Evolutionary conservation across 2,329 filamentous ascomycete genomes (phyloP), one percentile per base, ranked within the genome.

Genomic region (Calonectria pseudoreteaudii): DNA sequence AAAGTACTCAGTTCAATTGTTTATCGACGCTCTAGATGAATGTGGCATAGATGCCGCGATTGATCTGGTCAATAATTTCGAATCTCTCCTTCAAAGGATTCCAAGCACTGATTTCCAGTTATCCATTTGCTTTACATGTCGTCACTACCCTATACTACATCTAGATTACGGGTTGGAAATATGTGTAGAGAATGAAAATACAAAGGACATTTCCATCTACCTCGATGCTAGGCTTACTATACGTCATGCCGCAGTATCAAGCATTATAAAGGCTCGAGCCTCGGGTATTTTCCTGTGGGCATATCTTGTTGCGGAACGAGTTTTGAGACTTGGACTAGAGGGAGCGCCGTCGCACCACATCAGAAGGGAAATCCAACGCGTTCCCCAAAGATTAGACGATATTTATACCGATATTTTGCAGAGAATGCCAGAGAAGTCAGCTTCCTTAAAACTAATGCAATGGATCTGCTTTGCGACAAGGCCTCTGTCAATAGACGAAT

Each of bases 271-370:
- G 34, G 3, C 10, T 36, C 34, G 34, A 36, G 34, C 84, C 1
- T 28, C 65, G 0, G 84, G 85, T 3, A 72, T 86, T 8, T 86
- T 86, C 64, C 74, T 85, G 28, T 86, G 85, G 85, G 83, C 82
- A 0, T 66, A 38, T n/a, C 77, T 86, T 16, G 82, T 84, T 0
- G 74, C 81, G 8, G 49, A 77, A 0, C 53, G 47, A 16, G 76
- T 78, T 14, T 26, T 80, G 0, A 4, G 70, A 0, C 75, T 82
- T 11, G 50, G 78, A 0, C 30, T 28, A 0, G 30, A 75, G 4
- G 78, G 79, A 1, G 31, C 31, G 4, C 23, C 30, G 1, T 7
- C 64, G 14, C 16, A 50, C 0, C 65, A 20, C n/a, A 84, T 85
- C 3, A 50, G 80, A 73, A n/a, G 2, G 0, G 71, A 50, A 20